These are phyloP conservation scores for Psidium friedrichsthalianum DNA, from an alignment of 345 rosid species.

Conservation along the genomic window DNA sequence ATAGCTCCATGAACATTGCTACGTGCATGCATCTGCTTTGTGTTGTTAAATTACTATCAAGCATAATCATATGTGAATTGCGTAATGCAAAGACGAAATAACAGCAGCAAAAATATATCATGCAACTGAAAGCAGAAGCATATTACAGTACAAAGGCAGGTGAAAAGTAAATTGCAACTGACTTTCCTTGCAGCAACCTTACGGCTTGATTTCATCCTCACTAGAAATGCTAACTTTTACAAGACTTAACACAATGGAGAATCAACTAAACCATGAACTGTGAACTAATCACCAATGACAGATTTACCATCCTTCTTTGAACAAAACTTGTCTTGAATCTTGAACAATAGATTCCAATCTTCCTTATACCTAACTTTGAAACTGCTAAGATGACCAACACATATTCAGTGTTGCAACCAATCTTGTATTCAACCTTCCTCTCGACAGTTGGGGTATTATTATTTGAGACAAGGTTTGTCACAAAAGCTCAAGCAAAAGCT, in stretches of 20 bases:
- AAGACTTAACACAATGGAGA: constrained; percentile 15
- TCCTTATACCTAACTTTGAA: constrained; percentile 21
- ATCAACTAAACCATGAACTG: constrained; percentile 22
- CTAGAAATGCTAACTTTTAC: constrained; percentile 14
- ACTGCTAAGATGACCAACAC: constrained; percentile 16
- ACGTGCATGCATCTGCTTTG: not conserved
- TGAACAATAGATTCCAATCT: not conserved
- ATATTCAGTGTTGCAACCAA: not conserved
- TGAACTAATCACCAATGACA: constrained; percentile 16
- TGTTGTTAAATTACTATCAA: not conserved
- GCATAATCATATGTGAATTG: not conserved
- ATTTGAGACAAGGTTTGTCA: not conserved
- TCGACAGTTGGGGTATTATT: not conserved
- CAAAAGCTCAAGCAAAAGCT: not conserved
- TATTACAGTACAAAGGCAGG: not conserved
- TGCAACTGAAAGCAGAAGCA: not conserved
- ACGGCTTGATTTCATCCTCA: constrained; percentile 8
- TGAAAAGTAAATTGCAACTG: not conserved
- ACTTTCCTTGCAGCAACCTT: constrained; percentile 8
- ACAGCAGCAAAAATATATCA: not conserved
- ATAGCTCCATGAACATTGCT: not conserved
- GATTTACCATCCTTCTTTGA: constrained; percentile 12
- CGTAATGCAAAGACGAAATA: not conserved
- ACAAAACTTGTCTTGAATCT: not conserved
- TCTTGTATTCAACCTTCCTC: constrained; percentile 14